Conservation (phyloP, 257 asterid genomes). For the Plantago major region DNA sequence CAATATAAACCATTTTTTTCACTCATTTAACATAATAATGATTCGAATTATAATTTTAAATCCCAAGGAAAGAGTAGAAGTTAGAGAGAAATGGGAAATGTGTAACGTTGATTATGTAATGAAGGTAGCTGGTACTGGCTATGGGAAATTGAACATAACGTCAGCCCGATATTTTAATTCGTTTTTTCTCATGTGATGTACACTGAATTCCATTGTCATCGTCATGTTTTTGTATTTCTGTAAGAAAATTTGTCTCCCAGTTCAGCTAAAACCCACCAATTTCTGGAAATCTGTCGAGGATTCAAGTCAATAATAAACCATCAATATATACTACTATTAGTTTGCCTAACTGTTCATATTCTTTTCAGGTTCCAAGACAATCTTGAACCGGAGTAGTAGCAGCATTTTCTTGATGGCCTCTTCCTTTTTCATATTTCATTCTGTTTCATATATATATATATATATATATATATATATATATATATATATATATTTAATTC, state of each 20-base stretch:
- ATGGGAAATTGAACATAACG: slow-evolving; percentile 32
- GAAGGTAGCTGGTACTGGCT: slow-evolving; percentile 4
- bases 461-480: too few relatives aligned
- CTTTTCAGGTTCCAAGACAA: slow-evolving; percentile 41
- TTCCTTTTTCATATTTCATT: not conserved
- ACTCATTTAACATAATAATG: not conserved
- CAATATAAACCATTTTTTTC: not conserved
- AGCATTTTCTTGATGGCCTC: not conserved
- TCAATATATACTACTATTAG: too few relatives aligned
- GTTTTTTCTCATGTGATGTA: slow-evolving; percentile 8
- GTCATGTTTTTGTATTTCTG: slow-evolving; percentile 20
- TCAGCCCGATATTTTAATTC: slow-evolving; percentile 18
- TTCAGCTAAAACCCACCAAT: slow-evolving; percentile 2
- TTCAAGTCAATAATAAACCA: not conserved
- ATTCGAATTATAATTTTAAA: not conserved
- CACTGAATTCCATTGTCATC: slow-evolving; percentile 33
- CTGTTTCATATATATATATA: too few relatives aligned
- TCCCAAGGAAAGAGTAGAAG: not conserved
- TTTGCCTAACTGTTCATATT: not conserved
- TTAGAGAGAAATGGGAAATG: not conserved
- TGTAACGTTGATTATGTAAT: not conserved
- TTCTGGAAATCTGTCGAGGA: not conserved
- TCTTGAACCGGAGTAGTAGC: slow-evolving; percentile 18
- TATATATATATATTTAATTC: too few relatives aligned
- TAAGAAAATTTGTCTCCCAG: not conserved